Conservation (phyloP, 139 green algal species). For the Deuterostichococcus epilithicus region DNA sequence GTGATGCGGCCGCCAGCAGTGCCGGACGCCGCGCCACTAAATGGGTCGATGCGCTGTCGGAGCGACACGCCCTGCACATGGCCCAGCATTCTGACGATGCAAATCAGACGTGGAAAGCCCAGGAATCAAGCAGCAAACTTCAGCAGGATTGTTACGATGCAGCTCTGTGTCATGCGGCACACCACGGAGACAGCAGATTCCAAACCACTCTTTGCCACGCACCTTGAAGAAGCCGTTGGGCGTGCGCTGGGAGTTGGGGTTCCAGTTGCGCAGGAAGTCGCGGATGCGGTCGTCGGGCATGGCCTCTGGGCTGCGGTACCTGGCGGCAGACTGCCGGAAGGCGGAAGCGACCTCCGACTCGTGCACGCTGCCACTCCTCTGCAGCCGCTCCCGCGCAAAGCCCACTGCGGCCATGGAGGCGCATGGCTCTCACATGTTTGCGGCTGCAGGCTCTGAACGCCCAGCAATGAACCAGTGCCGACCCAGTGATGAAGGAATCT, state of each 20-base stretch:
- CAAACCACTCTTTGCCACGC: too few species aligned
- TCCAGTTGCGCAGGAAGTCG: slow-evolving; percentile 63
- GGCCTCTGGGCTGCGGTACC: slow-evolving; percentile 39
- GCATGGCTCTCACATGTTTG: not conserved
- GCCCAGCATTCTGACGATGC: not conserved
- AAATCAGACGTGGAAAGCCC: too few species aligned
- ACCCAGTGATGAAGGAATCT: too few species aligned
- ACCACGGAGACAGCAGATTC: too few species aligned
- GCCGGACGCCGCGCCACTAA: slow-evolving; percentile 6
- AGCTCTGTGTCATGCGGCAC: too few species aligned
- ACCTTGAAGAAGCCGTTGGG: slow-evolving; percentile 45
- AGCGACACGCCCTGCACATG: not conserved
- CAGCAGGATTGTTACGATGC: too few species aligned
- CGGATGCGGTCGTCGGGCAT: slow-evolving; percentile 44
- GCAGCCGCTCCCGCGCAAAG: slow-evolving; percentile 51
- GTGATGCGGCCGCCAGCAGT: not conserved
- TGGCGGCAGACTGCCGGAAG: slow-evolving; percentile 34
- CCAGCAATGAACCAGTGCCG: too few species aligned
- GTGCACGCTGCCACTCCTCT: slow-evolving; percentile 58
- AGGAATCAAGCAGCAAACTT: too few species aligned
- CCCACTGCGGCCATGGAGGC: too few species aligned
- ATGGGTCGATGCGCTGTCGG: not conserved
- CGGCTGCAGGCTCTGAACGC: not conserved
- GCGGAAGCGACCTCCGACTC: slow-evolving; percentile 60
- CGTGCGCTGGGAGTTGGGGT: slow-evolving; percentile 45